A percentile compares a stretch with the other conserved stretches of the same genome.
phyloP scores from a whole-genome alignment of 176 grass and related monocot genomes.

The Aegilops umbellulata region DNA sequence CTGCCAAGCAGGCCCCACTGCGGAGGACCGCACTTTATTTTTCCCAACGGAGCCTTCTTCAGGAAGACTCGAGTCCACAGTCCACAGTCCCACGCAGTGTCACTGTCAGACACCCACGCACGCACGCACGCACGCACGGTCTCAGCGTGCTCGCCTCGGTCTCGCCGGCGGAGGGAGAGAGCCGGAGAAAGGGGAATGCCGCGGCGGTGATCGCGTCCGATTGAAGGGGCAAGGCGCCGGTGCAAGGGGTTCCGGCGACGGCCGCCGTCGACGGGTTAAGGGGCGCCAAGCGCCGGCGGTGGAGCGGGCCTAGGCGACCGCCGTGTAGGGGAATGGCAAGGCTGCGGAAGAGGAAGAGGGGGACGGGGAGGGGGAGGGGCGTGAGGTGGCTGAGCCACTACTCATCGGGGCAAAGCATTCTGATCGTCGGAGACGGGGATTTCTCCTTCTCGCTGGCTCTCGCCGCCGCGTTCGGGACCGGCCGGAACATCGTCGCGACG shows the following conservation, averaged over 20 bases:
- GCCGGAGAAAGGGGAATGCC: not conserved
- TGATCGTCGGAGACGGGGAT: constrained; percentile 56
- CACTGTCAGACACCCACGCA: not conserved
- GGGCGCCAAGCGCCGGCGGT: not conserved
- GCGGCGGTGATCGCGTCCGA: no score
- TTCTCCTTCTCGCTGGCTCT: constrained; percentile 64
- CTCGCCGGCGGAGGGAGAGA: no score
- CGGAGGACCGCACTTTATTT: not conserved
- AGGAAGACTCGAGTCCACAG: not conserved
- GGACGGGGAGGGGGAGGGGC: not conserved
- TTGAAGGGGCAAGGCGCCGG: no score
- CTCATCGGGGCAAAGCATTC: constrained; percentile 44
- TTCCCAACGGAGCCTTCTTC: not conserved
- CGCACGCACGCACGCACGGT: not conserved
- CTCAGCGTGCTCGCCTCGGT: not conserved
- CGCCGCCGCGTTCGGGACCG: constrained; percentile 46
- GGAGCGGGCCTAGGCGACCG: not conserved
- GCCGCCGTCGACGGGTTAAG: no score
- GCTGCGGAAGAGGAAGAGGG: no score
- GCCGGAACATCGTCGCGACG: constrained; percentile 40
- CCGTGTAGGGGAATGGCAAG: not conserved
- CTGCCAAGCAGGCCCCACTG: not conserved
- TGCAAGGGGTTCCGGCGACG: no score
- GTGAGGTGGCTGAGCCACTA: constrained; percentile 45
- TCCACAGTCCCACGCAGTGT: not conserved